Evolutionary conservation across 192 early-diverging fungal genomes (phyloP).

Genomic region (Coemansia biformis): DNA sequence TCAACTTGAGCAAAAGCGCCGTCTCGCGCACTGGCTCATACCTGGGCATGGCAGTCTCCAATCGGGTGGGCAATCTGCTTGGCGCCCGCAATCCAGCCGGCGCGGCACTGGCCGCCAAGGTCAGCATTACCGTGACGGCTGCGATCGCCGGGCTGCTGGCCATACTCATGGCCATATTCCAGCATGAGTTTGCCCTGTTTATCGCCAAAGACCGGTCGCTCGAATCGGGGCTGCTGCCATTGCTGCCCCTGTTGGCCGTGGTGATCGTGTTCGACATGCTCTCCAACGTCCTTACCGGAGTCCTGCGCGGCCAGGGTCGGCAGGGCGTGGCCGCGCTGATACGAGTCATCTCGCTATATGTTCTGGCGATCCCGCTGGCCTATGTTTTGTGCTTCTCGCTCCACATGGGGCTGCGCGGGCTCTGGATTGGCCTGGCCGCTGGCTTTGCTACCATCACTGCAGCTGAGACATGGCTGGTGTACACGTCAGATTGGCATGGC

Average conservation of each 20-base stretch:
- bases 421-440: conserved; percentile 56
- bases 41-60: conserved; percentile 72
- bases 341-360: conserved; percentile 48
- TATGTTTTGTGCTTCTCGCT: conserved; percentile 51
- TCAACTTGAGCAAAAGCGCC: conserved; percentile 67
- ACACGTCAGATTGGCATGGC: conserved; percentile 31
- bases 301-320: conserved; percentile 53
- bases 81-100: conserved; percentile 53
- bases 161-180: conserved; percentile 53
- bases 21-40: conserved; percentile 67
- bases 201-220: conserved; percentile 41
- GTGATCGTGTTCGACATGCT: conserved; percentile 51
- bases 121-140: conserved; percentile 51
- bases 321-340: conserved; percentile 52
- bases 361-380: conserved; percentile 51
- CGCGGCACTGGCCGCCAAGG: conserved; percentile 32
- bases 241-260: conserved; percentile 32
- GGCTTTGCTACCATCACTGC: conserved; percentile 26
- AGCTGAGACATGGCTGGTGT: conserved; percentile 36
- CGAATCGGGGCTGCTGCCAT: conserved; percentile 11
- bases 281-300: conserved; percentile 57
- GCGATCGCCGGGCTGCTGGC: conserved; percentile 20
- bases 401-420: conserved; percentile 54
- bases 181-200: conserved; percentile 52
- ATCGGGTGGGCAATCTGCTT: conserved; percentile 73